These are phyloP conservation scores for Tricharina praecox DNA, from an alignment of 495 filamentous ascomycete species.

Conservation along the genomic window DNA sequence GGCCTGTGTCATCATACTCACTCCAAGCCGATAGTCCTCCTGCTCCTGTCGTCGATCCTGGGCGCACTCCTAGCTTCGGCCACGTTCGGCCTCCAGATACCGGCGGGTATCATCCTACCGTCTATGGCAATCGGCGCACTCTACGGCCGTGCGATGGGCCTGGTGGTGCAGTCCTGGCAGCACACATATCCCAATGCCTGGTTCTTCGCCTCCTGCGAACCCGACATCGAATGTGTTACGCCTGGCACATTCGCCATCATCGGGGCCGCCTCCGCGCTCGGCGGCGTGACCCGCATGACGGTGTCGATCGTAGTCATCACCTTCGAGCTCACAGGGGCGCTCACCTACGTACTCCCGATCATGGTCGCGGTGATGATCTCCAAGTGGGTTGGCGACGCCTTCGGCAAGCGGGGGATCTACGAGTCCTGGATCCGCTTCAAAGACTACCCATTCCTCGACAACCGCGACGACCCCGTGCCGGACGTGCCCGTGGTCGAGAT, in stretches of 20 bases:
- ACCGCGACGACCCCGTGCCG: conserved; percentile 68
- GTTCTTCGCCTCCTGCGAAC: conserved; percentile 63
- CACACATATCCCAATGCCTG: conserved; percentile 56
- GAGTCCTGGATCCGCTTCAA: conserved; percentile 95
- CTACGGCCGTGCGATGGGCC: conserved; percentile 78
- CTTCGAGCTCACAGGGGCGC: conserved; percentile 91
- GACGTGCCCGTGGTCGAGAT: conserved; percentile 70
- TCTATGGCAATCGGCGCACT: conserved; percentile 95
- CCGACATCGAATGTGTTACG: conserved; percentile 78
- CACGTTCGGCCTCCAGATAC: conserved; percentile 93
- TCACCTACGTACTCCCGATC: conserved; percentile 93
- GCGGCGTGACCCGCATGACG: conserved; percentile 96
- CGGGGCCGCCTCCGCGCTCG: conserved; percentile 85
- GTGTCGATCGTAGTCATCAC: conserved; percentile 96
- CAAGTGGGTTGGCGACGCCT: conserved; percentile 97
- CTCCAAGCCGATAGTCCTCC: conserved; percentile 55
- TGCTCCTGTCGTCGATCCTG: conserved; percentile 61
- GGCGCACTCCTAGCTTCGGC: conserved; percentile 73
- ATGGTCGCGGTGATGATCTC: conserved; percentile 99
- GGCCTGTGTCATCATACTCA: conserved; percentile 59
- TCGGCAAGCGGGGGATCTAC: conserved; percentile 87
- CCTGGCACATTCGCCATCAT: conserved; percentile 94
- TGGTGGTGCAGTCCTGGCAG: conserved; percentile 80
- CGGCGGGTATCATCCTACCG: conserved; percentile 88
- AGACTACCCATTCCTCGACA: conserved; percentile 90